A percentile compares a stretch with the other conserved stretches of the same genome.
These are phyloP conservation scores for Pleurotus pulmonarius DNA, from an alignment of 768 basidiomycete species.

Conservation along the genomic window DNA sequence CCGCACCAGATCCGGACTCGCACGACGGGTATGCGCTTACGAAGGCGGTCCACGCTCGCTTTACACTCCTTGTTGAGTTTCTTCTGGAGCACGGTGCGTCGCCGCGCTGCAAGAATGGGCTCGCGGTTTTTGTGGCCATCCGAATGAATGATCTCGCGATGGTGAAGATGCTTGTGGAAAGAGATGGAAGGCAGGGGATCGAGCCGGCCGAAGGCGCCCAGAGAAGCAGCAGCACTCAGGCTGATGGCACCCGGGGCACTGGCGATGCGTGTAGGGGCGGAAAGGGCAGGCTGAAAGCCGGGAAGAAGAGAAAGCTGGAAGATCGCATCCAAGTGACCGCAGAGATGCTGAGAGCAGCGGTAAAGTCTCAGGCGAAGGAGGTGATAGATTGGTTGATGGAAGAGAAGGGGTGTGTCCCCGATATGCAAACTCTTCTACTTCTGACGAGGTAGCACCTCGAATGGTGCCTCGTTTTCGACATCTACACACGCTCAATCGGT, in stretches of 20 bases:
- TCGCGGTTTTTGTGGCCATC: conserved; percentile 79
- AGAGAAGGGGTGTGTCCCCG: conserved; percentile 72
- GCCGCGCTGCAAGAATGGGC: conserved; percentile 52
- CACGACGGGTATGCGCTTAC: conserved; percentile 81
- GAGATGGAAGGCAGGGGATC: conserved; percentile 20
- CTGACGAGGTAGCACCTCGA: conserved; percentile 22
- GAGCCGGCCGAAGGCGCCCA: not conserved
- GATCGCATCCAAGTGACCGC: conserved; percentile 54
- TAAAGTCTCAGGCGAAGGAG: conserved; percentile 60
- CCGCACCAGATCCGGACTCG: conserved; percentile 53
- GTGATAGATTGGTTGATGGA: conserved; percentile 67
- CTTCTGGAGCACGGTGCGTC: conserved; percentile 73
- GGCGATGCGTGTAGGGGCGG: conserved; percentile 16
- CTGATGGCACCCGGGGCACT: not conserved
- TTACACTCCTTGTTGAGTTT: conserved; percentile 62
- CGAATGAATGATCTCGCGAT: conserved; percentile 60
- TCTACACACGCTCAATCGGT: not conserved
- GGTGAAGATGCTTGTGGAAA: conserved; percentile 76
- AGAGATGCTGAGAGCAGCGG: conserved; percentile 64
- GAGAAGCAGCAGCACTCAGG: not conserved
- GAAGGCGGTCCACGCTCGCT: conserved; percentile 67
- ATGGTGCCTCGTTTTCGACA: not conserved
- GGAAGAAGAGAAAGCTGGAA: conserved; percentile 51
- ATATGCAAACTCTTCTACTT: conserved; percentile 57
- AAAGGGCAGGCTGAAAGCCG: conserved; percentile 15